These are phyloP conservation scores for Nissolia schottii DNA, from an alignment of 306 rosid genomes.

Conservation along the genomic window DNA sequence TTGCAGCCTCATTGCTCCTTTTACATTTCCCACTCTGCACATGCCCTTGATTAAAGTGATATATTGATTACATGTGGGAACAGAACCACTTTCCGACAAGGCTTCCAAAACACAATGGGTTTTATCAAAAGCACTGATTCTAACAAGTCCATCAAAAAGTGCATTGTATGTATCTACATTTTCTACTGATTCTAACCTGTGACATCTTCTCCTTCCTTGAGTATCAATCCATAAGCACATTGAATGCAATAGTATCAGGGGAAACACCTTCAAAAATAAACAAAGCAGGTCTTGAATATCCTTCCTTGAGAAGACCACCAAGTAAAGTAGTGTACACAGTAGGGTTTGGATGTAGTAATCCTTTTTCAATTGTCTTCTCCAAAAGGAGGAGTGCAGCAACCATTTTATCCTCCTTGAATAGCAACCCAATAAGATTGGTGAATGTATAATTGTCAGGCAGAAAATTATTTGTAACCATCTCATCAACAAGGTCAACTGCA, in stretches of 20 bases:
- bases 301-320: conserved; percentile 62
- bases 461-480: conserved; percentile 51
- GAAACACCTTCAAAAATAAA: conserved; percentile 52
- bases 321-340: conserved; percentile 51
- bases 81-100: conserved; percentile 53
- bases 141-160: conserved; percentile 50
- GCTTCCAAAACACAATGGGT: conserved; percentile 45
- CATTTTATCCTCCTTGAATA: conserved; percentile 53
- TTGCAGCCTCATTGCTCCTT: too few relatives aligned
- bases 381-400: conserved; percentile 56
- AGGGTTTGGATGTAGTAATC: conserved; percentile 40
- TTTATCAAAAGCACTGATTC: conserved; percentile 39
- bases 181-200: conserved; percentile 35
- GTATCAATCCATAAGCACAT: conserved; percentile 53
- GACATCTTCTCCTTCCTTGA: conserved; percentile 54
- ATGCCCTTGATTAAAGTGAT: too few relatives aligned
- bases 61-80: conserved; percentile 52
- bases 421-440: conserved; percentile 53
- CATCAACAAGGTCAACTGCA: conserved; percentile 48
- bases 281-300: conserved; percentile 57
- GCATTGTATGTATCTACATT: conserved; percentile 45
- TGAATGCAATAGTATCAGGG: conserved; percentile 50
- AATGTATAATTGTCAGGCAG: conserved; percentile 57
- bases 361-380: conserved; percentile 46
- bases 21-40: too few relatives aligned